Base-by-base conservation (phyloP, 495 filamentous ascomycete genomes). In the Hypomontagnella submonticulosa region DNA sequence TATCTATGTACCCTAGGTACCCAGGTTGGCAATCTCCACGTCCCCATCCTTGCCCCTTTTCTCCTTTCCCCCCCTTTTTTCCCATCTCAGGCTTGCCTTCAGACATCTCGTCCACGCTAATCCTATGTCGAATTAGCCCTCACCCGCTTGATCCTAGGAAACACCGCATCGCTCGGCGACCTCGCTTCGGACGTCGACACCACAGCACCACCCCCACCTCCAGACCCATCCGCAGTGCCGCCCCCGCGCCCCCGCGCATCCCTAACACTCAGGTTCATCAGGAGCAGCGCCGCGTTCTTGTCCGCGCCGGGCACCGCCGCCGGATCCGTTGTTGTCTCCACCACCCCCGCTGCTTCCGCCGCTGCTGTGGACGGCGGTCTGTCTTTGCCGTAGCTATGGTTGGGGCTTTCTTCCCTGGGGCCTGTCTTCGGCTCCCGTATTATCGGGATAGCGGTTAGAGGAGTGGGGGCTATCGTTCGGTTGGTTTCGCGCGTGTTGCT, bases 251-350 rank as follows among this genome's bases (percentile, higher is more conserved):
- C 47, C 9, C 55, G 41, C 47, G 37, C 69, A 70, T 84, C 79
- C 62, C 80, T 77, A 65, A 81, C 81, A 47, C 83, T 80, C 44
- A 88, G 71, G 63, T 80, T 81, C 66, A 88, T 74, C 58, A 88
- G 71, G 43, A 85, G 75, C 71, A 85, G 77, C 15, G 86, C 86
- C 4, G 86, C 86, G 50, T 81, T 84, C 63, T 85, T 81, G 62
- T 86, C 84, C 16, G 69, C 70, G 2, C 69, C 66, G 6, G 30
- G 66, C 27, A 51, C 43, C 11, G 30, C 47, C 18, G 54, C 4
- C 33, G 33, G 18, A 16, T 51, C 49, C 33, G 12, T 16, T 27
- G 6, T 27, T n/a, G n/a, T n/a, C n/a, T n/a, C n/a, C n/a, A n/a
- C n/a, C n/a, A n/a, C n/a, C n/a, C n/a, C n/a, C 20, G 41, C 30